A percentile compares a stretch with the other conserved stretches of the same genome.
These are phyloP conservation scores for Bipolaris victoriae DNA, from an alignment of 2,329 filamentous ascomycete species.

Conservation along the genomic window DNA sequence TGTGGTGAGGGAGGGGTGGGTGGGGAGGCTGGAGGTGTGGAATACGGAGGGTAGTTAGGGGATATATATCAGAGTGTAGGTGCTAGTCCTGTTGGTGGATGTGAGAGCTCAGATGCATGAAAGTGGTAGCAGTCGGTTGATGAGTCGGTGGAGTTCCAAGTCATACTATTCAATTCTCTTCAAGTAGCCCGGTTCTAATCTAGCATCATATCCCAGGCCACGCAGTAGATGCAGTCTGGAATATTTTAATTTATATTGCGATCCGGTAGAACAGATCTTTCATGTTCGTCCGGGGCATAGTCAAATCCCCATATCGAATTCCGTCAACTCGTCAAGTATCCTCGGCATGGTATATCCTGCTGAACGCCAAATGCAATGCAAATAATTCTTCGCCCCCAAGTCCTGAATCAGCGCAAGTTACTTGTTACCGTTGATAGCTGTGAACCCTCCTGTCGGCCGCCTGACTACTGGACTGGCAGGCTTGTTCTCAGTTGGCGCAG, in stretches of 20 bases:
- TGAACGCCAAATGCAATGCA: constrained; percentile 21
- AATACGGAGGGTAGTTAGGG: constrained; percentile 11
- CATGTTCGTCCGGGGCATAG: not conserved
- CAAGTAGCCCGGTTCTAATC: not conserved
- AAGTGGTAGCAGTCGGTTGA: not conserved
- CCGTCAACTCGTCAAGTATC: not conserved
- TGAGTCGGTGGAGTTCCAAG: not conserved
- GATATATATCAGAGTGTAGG: no score
- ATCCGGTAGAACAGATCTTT: no score
- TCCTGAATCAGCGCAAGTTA: not conserved
- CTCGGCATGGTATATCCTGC: constrained; percentile 1
- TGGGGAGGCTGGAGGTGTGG: constrained; percentile 37
- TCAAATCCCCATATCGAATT: not conserved
- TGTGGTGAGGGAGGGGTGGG: constrained; percentile 30
- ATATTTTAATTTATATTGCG: not conserved
- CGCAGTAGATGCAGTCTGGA: not conserved
- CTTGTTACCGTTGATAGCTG: constrained; percentile 42
- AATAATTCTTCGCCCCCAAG: not conserved
- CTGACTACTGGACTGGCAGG: constrained; percentile 18
- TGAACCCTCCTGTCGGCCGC: constrained; percentile 40
- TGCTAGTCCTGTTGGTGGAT: not conserved
- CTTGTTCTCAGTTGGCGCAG: constrained; percentile 6
- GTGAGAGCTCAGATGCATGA: no score
- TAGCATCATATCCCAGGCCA: not conserved
- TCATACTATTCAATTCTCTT: not conserved